A percentile compares a stretch with the other conserved stretches of the same genome.
phyloP scores from a whole-genome alignment of 305 asterid species.

The Fraxinus dipetala region DNA sequence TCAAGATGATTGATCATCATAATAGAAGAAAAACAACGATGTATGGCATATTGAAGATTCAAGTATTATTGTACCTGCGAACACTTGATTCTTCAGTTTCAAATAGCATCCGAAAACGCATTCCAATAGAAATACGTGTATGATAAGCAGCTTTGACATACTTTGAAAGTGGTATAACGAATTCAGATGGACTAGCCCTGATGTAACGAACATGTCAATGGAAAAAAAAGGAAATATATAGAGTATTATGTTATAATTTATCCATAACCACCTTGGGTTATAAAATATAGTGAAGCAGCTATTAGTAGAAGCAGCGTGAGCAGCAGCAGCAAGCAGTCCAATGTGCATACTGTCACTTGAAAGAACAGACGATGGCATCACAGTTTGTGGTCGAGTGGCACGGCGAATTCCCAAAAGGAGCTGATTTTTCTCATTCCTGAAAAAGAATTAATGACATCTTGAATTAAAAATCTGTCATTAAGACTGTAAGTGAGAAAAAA shows the following conservation, averaged over 20 bases:
- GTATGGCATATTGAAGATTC: background rate
- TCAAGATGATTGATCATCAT: background rate
- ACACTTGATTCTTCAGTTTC: constrained; percentile 99
- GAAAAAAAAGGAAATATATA: background rate
- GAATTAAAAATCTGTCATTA: background rate
- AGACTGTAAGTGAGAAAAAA: background rate
- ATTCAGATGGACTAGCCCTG: constrained; percentile 98
- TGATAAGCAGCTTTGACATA: constrained; percentile 87
- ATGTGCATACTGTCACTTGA: constrained; percentile 99
- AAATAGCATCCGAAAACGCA: constrained; percentile 95
- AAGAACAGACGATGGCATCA: constrained; percentile 96
- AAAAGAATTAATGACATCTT: background rate
- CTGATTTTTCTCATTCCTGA: constrained; percentile 92
- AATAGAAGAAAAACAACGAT: constrained; percentile 4
- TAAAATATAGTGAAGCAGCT: constrained; percentile 91
- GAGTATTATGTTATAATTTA: background rate
- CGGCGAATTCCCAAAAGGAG: constrained; percentile 91
- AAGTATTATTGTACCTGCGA: constrained; percentile 57
- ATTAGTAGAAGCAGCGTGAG: constrained; percentile 96
- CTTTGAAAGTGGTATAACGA: constrained; percentile 82
- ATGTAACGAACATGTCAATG: constrained; percentile 24
- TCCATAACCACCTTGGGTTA: constrained; percentile 64
- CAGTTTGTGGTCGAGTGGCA: constrained; percentile 84
- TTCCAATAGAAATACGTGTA: constrained; percentile 90
- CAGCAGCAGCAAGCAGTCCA: constrained; percentile 97